Base-by-base conservation (phyloP, 257 asterid genomes). In the Penstemon eatonii region DNA sequence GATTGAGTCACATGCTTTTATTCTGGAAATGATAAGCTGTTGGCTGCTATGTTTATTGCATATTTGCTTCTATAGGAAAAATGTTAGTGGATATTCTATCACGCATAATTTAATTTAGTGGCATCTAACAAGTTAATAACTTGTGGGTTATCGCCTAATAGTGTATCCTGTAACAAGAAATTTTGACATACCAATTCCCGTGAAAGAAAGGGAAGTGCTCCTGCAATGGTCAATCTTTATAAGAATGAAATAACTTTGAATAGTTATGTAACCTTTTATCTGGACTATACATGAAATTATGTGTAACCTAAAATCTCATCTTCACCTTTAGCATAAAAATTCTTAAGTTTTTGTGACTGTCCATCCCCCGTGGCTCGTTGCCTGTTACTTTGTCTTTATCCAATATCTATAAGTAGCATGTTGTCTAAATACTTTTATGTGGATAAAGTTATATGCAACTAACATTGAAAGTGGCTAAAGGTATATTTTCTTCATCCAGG, bases 401-500 rank as follows among this genome's bases (percentile, higher is more conserved):
- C 54, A 12, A 56, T 56, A 39, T 7, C 4, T 13, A 13, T 43
- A 33, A 51, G 11, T 62, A 13, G 50, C 18, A 12, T 45, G 39
- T 67, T 56, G 56, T 46, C 50, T 50, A 5, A 15, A 38, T 55
- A 61, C 68, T 50, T 68, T 66, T 78, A 54, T 45, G 15, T 58
- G 38, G 47, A 38, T 63, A 42, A 50, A 59, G 33, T 58, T 25
- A 46, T 53, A 78, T 45, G 49, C 60, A 38, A 64, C 15, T 41
- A 69, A 55, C 62, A 37, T 47, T 7, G 43, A 49, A 37, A 33
- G 60, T 4, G 44, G n/a, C 47, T 56, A 37, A 68, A 43, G 12
- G 25, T 7, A 18, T 39, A n/a, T 38, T 43, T 45, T 53, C 54
- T 56, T 68, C 60, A 63, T 76, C 69, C 86, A 92, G 98, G 96